Percentiles rank a stretch among this genome's conserved stretches.
Evolutionary conservation across 331 rosid genomes (phyloP).

Genomic region (Pyracantha coccinea): DNA sequence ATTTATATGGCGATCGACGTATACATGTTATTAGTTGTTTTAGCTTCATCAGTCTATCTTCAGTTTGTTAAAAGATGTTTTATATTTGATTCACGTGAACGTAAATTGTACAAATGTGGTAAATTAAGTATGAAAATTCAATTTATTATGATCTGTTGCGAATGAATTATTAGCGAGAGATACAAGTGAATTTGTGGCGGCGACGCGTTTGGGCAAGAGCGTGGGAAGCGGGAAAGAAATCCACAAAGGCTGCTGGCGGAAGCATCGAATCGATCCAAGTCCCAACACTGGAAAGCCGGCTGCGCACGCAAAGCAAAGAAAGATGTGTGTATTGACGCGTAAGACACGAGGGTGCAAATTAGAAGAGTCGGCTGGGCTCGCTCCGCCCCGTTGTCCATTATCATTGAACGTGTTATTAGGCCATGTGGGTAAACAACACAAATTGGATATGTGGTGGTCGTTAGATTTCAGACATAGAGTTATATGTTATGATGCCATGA

Average conservation of each 20-base stretch:
- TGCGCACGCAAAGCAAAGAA: not conserved
- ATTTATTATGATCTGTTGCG: too few species aligned
- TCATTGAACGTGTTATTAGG: not conserved
- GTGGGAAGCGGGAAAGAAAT: not conserved
- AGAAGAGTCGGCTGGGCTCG: not conserved
- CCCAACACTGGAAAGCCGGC: not conserved
- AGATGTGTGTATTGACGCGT: not conserved
- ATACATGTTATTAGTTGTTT: too few species aligned
- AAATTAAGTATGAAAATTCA: too few species aligned
- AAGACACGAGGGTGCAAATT: not conserved
- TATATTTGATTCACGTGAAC: too few species aligned
- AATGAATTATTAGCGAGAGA: too few species aligned
- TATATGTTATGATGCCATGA: fast-evolving
- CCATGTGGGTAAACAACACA: not conserved
- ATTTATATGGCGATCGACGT: too few species aligned
- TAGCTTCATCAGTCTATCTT: too few species aligned
- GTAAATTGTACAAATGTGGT: too few species aligned
- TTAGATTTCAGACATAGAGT: too few species aligned
- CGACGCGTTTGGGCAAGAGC: slow-evolving; percentile 4
- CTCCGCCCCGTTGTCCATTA: not conserved
- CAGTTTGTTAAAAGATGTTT: too few species aligned
- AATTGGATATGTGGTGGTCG: too few species aligned
- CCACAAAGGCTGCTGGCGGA: not conserved
- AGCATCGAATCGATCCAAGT: not conserved
- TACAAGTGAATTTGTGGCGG: not conserved